These are phyloP conservation scores for Areca catechu DNA, from an alignment of 176 grass and related monocot genomes.

Conservation along the genomic window DNA sequence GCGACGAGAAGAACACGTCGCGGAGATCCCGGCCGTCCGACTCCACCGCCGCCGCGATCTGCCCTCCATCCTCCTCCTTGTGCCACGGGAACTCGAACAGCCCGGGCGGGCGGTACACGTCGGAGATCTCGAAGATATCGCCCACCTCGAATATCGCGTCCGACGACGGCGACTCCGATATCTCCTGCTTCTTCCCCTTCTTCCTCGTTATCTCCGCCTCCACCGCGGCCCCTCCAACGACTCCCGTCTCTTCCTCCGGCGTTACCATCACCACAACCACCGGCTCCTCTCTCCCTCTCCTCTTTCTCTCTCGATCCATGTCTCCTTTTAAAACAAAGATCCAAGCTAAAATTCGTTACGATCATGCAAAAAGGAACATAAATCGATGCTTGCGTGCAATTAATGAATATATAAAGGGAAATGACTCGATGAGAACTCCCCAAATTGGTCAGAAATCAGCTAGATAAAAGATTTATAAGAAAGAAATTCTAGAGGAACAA, in stretches of 20 bases:
- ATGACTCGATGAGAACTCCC: no score
- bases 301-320: constrained; percentile 18
- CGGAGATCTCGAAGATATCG: neutral
- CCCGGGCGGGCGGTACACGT: constrained; percentile 22
- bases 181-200: neutral
- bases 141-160: neutral
- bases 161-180: neutral
- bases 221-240: constrained; percentile 1
- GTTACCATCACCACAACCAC: neutral
- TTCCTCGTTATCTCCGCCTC: neutral
- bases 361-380: no score
- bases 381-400: no score
- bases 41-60: neutral
- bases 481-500: no score
- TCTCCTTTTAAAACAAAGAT: no score
- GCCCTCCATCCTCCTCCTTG: constrained; percentile 27
- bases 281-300: constrained; percentile 27
- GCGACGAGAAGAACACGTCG: constrained; percentile 75
- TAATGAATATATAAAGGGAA: no score
- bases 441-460: no score
- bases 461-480: no score
- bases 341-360: no score
- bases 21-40: constrained; percentile 24
- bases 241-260: neutral
- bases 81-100: constrained; percentile 69